Percentiles rank a stretch among this genome's conserved stretches.
Evolutionary conservation across 192 early-diverging fungal genomes (phyloP).

Genomic region (Backusella parvicylindrica): DNA sequence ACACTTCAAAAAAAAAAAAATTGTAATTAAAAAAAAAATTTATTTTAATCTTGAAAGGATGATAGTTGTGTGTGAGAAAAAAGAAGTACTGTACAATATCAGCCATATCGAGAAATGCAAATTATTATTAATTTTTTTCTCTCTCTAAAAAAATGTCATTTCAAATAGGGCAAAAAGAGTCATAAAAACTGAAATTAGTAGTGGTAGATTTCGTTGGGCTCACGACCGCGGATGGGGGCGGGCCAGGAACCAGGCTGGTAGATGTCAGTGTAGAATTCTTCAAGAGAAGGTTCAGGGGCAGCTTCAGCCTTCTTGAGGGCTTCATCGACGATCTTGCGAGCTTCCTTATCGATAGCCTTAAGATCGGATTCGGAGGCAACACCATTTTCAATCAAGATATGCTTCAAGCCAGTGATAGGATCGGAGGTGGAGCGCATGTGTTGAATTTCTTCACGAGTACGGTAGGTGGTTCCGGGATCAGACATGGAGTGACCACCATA

Average conservation of each 20-base stretch:
- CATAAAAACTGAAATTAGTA: constrained; percentile 20
- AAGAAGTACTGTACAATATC: constrained; percentile 1
- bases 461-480: constrained; percentile 98
- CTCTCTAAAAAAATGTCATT: constrained; percentile 1
- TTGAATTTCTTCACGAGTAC: constrained; percentile 98
- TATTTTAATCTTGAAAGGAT: constrained; percentile 3
- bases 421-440: constrained; percentile 94
- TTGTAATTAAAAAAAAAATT: not conserved
- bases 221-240: constrained; percentile 73
- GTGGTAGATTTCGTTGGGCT: constrained; percentile 74
- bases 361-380: constrained; percentile 81
- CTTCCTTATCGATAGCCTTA: constrained; percentile 93
- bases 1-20: constrained; percentile 4
- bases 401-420: constrained; percentile 90
- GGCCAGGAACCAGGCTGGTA: constrained; percentile 79
- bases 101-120: not conserved
- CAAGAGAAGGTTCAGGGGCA: constrained; percentile 64
- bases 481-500: constrained; percentile 99
- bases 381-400: constrained; percentile 69
- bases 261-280: constrained; percentile 79
- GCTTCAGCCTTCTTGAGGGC: constrained; percentile 82
- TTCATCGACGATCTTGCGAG: constrained; percentile 80
- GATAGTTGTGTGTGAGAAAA: constrained; percentile 4
- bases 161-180: not conserved
- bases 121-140: constrained; percentile 1